A percentile compares a stretch with the other conserved stretches of the same genome.
phyloP scores from a whole-genome alignment of 768 basidiomycete species.

The Hygrophorus pudorinus region DNA sequence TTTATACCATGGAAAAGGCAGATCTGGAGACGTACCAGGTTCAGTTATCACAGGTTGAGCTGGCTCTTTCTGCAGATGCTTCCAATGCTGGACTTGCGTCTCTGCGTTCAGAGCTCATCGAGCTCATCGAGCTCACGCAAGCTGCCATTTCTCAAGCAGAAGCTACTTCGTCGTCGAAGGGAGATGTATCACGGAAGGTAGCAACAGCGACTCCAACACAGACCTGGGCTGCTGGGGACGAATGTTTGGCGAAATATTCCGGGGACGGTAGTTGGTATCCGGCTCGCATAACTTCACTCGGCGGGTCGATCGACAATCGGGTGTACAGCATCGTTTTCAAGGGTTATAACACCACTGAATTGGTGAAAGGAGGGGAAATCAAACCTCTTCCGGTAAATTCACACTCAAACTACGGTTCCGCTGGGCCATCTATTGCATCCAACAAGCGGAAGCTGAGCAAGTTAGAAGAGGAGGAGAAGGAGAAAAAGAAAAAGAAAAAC shows the following conservation, averaged over 20 bases:
- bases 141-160: conserved; percentile 60
- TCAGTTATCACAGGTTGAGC: conserved; percentile 81
- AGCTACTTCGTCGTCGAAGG: conserved; percentile 50
- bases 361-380: conserved; percentile 61
- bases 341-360: conserved; percentile 85
- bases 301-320: conserved; percentile 71
- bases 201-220: conserved; percentile 38
- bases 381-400: conserved; percentile 58
- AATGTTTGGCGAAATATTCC: conserved; percentile 80
- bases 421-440: conserved; percentile 33
- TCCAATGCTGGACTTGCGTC: conserved; percentile 62
- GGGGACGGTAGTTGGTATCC: conserved; percentile 82
- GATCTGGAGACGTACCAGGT: conserved; percentile 89
- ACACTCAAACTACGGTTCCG: conserved; percentile 29
- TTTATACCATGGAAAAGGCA: conserved; percentile 41
- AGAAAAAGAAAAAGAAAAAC: conserved; percentile 89
- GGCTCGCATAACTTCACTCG: conserved; percentile 77
- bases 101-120: conserved; percentile 67
- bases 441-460: conserved; percentile 69
- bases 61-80: conserved; percentile 67
- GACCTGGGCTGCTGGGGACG: conserved; percentile 73
- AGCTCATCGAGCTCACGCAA: conserved; percentile 77
- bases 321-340: conserved; percentile 89
- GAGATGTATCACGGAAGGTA: conserved; percentile 47
- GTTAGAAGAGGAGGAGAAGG: conserved; percentile 80